Evolutionary conservation across 1,284 basidiomycete genomes (phyloP).

Genomic region (Boletus semigastroideus): DNA sequence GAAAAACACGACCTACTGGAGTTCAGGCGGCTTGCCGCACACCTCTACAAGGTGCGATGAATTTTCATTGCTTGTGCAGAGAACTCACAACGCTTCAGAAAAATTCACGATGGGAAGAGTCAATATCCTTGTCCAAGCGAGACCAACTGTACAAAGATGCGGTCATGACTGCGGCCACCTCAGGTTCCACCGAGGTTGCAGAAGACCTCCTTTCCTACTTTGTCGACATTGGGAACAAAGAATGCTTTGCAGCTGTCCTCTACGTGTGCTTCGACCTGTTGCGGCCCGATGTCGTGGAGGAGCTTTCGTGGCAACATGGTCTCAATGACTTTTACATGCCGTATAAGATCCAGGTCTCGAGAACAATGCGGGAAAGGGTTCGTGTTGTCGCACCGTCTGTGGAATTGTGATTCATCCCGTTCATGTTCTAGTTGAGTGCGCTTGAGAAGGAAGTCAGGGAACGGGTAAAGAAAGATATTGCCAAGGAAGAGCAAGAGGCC

Average conservation of each 20-base stretch:
- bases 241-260: conserved; percentile 91
- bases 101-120: conserved; percentile 94
- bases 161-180: conserved; percentile 90
- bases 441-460: conserved; percentile 87
- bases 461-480: conserved; percentile 74
- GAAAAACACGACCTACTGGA: conserved; percentile 93
- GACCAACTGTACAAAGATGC: conserved; percentile 98
- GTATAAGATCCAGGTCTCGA: conserved; percentile 86
- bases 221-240: conserved; percentile 97
- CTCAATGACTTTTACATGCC: conserved; percentile 97
- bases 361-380: conserved; percentile 70
- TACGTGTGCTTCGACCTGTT: conserved; percentile 94
- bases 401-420: conserved; percentile 14
- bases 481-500: conserved; percentile 84
- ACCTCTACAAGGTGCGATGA: conserved; percentile 82
- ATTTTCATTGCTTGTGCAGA: not conserved
- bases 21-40: conserved; percentile 92
- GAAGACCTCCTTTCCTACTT: conserved; percentile 95
- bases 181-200: conserved; percentile 77
- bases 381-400: conserved; percentile 13
- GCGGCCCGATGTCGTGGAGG: conserved; percentile 89
- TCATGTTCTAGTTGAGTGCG: conserved; percentile 51
- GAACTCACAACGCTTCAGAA: conserved; percentile 54
- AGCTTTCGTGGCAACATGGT: conserved; percentile 93
- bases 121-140: conserved; percentile 90